Evolutionary conservation across 2,329 filamentous ascomycete genomes (phyloP).

Genomic region (Fusarium sp.): DNA sequence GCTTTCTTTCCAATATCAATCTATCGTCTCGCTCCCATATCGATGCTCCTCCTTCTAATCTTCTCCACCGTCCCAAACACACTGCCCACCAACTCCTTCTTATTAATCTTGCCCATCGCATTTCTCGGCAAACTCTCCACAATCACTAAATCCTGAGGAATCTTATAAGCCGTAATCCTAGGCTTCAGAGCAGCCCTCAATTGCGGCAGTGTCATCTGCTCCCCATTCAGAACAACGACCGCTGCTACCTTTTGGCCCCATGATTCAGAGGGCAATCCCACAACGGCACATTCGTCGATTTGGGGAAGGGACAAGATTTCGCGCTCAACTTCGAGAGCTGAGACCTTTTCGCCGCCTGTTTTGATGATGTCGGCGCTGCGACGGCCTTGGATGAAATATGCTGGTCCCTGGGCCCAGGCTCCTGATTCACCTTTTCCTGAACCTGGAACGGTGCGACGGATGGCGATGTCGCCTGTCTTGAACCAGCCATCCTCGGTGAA

Average conservation of each 20-base stretch:
- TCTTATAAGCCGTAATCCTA: conserved; percentile 86
- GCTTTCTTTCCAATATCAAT: neutral
- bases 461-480: conserved; percentile 16
- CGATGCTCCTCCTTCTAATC: conserved; percentile 10
- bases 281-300: conserved; percentile 85
- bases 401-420: conserved; percentile 70
- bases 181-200: conserved; percentile 86
- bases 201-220: conserved; percentile 70
- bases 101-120: conserved; percentile 95
- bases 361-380: conserved; percentile 97
- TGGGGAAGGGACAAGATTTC: conserved; percentile 86
- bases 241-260: conserved; percentile 97
- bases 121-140: conserved; percentile 86
- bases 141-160: conserved; percentile 86
- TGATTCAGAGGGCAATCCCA: conserved; percentile 84
- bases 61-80: conserved; percentile 57
- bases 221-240: conserved; percentile 75
- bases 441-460: conserved; percentile 50
- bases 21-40: neutral
- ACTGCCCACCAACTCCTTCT: conserved; percentile 70
- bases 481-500: conserved; percentile 16
- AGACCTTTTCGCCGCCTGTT: conserved; percentile 90
- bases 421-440: conserved; percentile 56
- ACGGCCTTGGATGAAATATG: conserved; percentile 92
- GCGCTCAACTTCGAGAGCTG: conserved; percentile 91